Evolutionary conservation across 2,329 filamentous ascomycete genomes (phyloP), one percentile per base, ranked within the genome.

Genomic region (Colletotrichum aenigma): DNA sequence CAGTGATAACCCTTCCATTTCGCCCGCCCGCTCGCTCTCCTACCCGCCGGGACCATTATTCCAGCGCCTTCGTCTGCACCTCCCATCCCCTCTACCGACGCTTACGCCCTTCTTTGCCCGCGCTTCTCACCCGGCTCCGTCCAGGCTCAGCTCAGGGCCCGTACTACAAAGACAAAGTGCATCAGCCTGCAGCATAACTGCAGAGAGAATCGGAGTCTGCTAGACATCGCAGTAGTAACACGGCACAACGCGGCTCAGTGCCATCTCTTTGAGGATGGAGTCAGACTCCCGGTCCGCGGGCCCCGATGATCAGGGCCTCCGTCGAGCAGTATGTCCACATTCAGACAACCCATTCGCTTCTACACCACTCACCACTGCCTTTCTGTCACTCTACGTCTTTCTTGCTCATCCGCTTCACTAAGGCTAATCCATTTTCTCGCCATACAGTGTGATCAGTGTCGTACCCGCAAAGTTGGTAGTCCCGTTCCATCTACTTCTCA

Each of bases 371-470:
- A n/a, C 52, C 36, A 60, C 28, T 26, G 15, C 34, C 61, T 28
- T 26, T 7, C 16, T n/a, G 9, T 43, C 9, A 6, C 66, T 12
- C n/a, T n/a, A 10, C n/a, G 30, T 38, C 64, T 61, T 48, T 28
- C 32, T 21, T 65, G 34, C 36, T 56, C 34, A 15, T 48, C 32
- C 10, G 18, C 70, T 62, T 52, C 38, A 64, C 48, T 15, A n/a
- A 34, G 38, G 66, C 78, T 81, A 68, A 80, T 77, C 30, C 48
- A 73, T 28, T 7, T 21, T 28, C 55, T 68, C 64, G 26, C 56
- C 48, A 60, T 66, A 66, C 78, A 88, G 87, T 88, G 87, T 80
- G 86, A 88, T 78, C 86, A 88, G 81, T 87, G 85, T 70, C 85
- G 85, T 18, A 78, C 82, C 34, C 83, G 84, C 78, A 87, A 87